Percentiles rank a stretch among this genome's conserved stretches.
phyloP scores from a whole-genome alignment of 257 asterid species.

The Jaltomata sinuosa region DNA sequence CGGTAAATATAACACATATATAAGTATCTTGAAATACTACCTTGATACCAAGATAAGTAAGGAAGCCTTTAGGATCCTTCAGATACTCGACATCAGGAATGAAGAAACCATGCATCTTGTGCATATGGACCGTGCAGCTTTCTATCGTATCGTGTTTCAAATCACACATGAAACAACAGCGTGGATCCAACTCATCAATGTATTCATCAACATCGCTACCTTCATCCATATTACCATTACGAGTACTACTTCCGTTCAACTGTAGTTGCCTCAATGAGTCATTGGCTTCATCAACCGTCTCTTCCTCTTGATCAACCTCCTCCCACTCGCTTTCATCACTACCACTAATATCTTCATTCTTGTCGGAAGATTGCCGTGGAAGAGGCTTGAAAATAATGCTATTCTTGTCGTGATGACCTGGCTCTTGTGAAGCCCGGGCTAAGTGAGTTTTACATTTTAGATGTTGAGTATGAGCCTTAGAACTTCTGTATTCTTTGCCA shows the following conservation, averaged over 20 bases:
- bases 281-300: conserved; percentile 29
- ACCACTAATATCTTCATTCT: conserved; percentile 40
- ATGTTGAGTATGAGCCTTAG: conserved; percentile 77
- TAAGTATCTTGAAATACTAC: neutral
- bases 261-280: conserved; percentile 31
- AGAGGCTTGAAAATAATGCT: conserved; percentile 57
- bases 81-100: conserved; percentile 86
- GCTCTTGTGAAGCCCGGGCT: conserved; percentile 36
- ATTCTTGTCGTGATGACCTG: conserved; percentile 21
- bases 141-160: conserved; percentile 48
- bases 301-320: conserved; percentile 66
- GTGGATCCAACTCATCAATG: conserved; percentile 45
- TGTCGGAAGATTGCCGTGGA: conserved; percentile 24
- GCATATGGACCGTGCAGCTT: conserved; percentile 86
- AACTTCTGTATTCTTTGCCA: conserved; percentile 66
- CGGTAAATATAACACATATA: neutral
- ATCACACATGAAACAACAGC: conserved; percentile 90
- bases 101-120: conserved; percentile 81
- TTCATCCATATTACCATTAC: conserved; percentile 41
- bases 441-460: conserved; percentile 67
- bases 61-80: conserved; percentile 86
- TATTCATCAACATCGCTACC: conserved; percentile 21
- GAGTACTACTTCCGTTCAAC: conserved; percentile 17
- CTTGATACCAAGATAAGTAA: conserved; percentile 75
- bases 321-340: conserved; percentile 88